phyloP scores from a whole-genome alignment of 2,329 filamentous ascomycete genomes.

The Diaporthe velutina region DNA sequence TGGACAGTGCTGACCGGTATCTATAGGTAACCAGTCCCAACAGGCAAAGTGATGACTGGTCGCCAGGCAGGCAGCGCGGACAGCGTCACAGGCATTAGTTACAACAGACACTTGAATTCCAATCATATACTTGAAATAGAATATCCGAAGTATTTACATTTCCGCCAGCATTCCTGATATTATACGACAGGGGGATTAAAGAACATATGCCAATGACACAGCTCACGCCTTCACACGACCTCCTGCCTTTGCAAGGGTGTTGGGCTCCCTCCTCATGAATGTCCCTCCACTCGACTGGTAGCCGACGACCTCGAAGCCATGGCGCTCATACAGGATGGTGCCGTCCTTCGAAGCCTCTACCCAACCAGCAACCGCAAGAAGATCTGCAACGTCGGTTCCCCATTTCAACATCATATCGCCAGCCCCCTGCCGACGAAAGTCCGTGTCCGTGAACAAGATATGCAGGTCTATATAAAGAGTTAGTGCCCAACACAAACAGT shows the following conservation, averaged over 20 bases:
- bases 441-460: slow-evolving; percentile 53
- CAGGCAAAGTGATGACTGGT: too few species aligned
- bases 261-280: slow-evolving; percentile 19
- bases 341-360: slow-evolving; percentile 53
- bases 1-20: too few species aligned
- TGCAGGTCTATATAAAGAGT: slow-evolving; percentile 1
- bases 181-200: not conserved
- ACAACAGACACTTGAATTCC: too few species aligned
- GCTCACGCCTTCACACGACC: not conserved
- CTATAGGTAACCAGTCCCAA: too few species aligned
- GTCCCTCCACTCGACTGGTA: not conserved
- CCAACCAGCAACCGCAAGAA: slow-evolving; percentile 51
- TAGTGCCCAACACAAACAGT: too few species aligned
- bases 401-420: slow-evolving; percentile 51
- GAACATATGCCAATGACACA: not conserved
- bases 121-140: not conserved
- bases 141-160: not conserved
- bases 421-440: slow-evolving; percentile 53
- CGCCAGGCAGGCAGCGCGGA: too few species aligned
- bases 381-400: slow-evolving; percentile 52
- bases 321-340: slow-evolving; percentile 41
- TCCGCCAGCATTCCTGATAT: not conserved
- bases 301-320: not conserved
- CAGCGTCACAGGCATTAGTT: too few species aligned
- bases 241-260: not conserved